phyloP scores from a whole-genome alignment of 441 rosid species.

The Gossypium davidsonii region DNA sequence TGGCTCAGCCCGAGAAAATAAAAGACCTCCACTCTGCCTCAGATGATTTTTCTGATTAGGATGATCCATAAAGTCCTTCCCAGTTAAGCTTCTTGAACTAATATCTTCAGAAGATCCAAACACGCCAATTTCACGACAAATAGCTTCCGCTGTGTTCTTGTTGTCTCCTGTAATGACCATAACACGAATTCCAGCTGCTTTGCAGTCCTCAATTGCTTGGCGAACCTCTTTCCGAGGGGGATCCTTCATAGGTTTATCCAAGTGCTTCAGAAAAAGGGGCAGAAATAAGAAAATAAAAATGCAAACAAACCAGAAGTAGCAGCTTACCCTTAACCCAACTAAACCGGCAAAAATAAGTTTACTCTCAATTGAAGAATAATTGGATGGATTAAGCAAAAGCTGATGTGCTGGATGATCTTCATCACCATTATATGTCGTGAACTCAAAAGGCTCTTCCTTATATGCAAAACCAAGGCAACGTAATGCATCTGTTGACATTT shows the following conservation, averaged over 20 bases:
- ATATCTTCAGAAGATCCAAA: slow-evolving; percentile 63
- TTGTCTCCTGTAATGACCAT: slow-evolving; percentile 98
- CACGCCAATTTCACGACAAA: slow-evolving; percentile 87
- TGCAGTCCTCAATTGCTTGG: slow-evolving; percentile 91
- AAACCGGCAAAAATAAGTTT: slow-evolving; percentile 71
- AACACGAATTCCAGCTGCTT: slow-evolving; percentile 89
- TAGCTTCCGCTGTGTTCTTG: slow-evolving; percentile 90
- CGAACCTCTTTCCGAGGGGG: slow-evolving; percentile 94
- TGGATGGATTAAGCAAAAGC: slow-evolving; percentile 36
- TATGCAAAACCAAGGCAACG: slow-evolving; percentile 88
- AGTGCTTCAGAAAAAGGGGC: slow-evolving; percentile 1
- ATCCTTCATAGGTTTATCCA: slow-evolving; percentile 40
- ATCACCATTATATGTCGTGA: slow-evolving; percentile 71
- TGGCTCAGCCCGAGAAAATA: slow-evolving; percentile 95
- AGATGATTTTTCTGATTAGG: slow-evolving; percentile 50
- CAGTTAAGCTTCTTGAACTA: slow-evolving; percentile 64
- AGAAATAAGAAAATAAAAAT: not conserved
- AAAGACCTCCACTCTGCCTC: slow-evolving; percentile 65
- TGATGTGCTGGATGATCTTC: slow-evolving; percentile 74
- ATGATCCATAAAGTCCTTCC: slow-evolving; percentile 68
- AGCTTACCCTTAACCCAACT: slow-evolving; percentile 75
- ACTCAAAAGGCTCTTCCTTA: slow-evolving; percentile 50
- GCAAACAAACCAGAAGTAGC: not conserved
- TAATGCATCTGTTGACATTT: slow-evolving; percentile 65
- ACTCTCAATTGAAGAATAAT: slow-evolving; percentile 74